These are phyloP conservation scores for Amphibolis antarctica DNA, from an alignment of 106 monocot genomes.

Conservation along the genomic window DNA sequence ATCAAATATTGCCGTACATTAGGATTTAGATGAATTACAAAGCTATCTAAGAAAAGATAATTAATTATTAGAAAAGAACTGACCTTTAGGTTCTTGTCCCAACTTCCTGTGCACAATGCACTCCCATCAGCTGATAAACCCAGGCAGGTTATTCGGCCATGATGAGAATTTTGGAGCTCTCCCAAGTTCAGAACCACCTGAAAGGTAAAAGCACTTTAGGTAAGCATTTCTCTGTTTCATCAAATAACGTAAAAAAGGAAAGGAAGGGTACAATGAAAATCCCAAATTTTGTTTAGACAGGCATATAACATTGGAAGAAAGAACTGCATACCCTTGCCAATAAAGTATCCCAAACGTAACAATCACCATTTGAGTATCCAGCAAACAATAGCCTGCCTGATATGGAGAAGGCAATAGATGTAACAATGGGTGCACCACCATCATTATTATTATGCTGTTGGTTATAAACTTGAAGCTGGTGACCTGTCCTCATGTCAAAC, in stretches of 20 bases:
- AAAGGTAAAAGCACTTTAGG: neutral
- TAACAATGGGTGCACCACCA: slow-evolving; percentile 42
- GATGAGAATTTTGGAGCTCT: slow-evolving; percentile 74
- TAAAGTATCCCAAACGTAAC: slow-evolving; percentile 89
- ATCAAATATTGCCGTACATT: too few relatives aligned
- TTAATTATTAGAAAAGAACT: neutral
- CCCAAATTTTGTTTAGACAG: neutral
- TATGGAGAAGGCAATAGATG: slow-evolving; percentile 81
- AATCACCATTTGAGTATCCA: slow-evolving; percentile 95
- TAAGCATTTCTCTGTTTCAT: neutral
- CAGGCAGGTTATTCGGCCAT: slow-evolving; percentile 74
- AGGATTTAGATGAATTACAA: too few relatives aligned
- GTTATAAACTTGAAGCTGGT: slow-evolving; percentile 81
- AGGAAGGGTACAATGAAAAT: neutral
- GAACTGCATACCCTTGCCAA: slow-evolving; percentile 58
- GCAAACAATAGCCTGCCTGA: slow-evolving; percentile 94
- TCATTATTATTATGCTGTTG: slow-evolving; percentile 29
- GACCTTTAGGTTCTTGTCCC: slow-evolving; percentile 93
- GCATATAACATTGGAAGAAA: neutral
- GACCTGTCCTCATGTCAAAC: slow-evolving; percentile 90
- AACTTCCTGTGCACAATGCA: slow-evolving; percentile 97
- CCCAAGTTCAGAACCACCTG: slow-evolving; percentile 86
- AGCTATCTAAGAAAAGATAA: too few relatives aligned
- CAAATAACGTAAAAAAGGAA: neutral
- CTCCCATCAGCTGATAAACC: slow-evolving; percentile 92